Conservation (phyloP, 805 yeast species). For the Hanseniaspora occidentalis region DNA sequence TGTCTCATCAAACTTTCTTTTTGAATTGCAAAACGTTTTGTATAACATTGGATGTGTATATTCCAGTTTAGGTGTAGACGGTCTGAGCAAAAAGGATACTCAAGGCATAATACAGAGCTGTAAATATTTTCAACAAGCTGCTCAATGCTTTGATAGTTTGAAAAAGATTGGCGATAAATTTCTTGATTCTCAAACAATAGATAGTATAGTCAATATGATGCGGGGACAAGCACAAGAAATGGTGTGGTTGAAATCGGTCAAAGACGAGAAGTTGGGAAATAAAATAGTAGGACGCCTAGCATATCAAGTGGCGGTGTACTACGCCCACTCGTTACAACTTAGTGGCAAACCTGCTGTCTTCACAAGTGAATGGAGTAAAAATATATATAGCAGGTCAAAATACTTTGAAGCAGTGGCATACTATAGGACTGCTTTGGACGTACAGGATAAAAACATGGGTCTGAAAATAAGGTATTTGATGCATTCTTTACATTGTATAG, state of each 20-base stretch:
- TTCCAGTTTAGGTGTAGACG: conserved; percentile 40
- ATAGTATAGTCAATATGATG: conserved; percentile 39
- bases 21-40: conserved; percentile 50
- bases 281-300: conserved; percentile 54
- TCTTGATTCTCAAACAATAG: conserved; percentile 27
- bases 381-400: conserved; percentile 40
- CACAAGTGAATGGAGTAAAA: conserved; percentile 54
- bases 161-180: too few species aligned
- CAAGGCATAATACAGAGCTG: conserved; percentile 55
- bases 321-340: conserved; percentile 32
- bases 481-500: too few species aligned
- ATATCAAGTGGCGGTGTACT: conserved; percentile 46
- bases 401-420: conserved; percentile 68
- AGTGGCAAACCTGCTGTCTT: conserved; percentile 32
- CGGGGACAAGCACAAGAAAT: conserved; percentile 83
- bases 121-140: conserved; percentile 53
- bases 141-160: conserved; percentile 69
- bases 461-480: conserved; percentile 20
- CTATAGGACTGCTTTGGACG: conserved; percentile 43
- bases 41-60: conserved; percentile 60
- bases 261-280: conserved; percentile 32
- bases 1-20: conserved; percentile 36
- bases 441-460: conserved; percentile 8
- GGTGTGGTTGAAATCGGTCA: conserved; percentile 61
- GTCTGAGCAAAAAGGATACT: conserved; percentile 15